phyloP scores from a whole-genome alignment of 2,329 filamentous ascomycete species.

The Botrytis squamosa region DNA sequence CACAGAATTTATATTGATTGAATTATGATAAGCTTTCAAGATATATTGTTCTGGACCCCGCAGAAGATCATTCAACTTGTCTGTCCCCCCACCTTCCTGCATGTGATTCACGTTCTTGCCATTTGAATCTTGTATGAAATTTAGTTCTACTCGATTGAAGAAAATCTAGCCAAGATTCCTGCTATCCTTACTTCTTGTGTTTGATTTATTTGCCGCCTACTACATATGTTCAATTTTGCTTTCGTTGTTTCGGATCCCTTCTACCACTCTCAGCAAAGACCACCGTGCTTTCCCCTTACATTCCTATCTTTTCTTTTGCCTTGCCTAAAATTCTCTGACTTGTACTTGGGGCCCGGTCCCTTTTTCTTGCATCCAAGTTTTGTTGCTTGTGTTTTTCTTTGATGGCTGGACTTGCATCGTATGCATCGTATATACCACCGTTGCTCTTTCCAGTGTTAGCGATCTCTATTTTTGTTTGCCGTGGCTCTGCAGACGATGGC shows the following conservation, averaged over 20 bases:
- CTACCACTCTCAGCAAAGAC: not conserved
- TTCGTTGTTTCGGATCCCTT: not conserved
- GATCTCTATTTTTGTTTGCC: no score
- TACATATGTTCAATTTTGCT: not conserved
- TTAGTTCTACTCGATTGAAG: not conserved
- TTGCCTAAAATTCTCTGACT: no score
- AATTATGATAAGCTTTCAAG: not conserved
- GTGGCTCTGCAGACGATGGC: no score
- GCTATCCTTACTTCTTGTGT: not conserved
- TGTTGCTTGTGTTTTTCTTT: no score
- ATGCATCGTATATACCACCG: no score
- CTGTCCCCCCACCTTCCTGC: not conserved
- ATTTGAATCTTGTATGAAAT: not conserved
- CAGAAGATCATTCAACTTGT: not conserved
- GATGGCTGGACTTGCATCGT: no score
- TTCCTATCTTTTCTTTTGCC: no score
- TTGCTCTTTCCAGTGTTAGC: no score
- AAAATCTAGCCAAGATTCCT: not conserved
- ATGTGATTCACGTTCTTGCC: not conserved
- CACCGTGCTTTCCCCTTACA: no score
- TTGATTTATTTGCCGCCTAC: not conserved
- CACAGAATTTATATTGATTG: not conserved
- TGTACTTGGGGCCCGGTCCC: no score
- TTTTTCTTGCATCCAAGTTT: no score
- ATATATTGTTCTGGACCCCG: not conserved